Conservation (phyloP, 176 grass and related monocot species). For the Luzula sylvatica region DNA sequence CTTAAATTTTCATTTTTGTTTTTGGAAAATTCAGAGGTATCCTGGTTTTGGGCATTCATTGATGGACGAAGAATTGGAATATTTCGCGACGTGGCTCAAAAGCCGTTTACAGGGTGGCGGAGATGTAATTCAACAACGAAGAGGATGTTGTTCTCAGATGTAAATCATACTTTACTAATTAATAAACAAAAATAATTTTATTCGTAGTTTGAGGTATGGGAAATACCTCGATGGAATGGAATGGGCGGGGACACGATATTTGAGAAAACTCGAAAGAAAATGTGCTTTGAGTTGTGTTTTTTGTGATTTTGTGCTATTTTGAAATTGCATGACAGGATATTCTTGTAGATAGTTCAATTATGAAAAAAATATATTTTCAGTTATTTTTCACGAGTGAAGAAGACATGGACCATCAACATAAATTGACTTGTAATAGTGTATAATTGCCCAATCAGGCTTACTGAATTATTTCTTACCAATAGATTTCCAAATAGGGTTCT, state of each 20-base stretch:
- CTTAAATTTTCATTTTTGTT: too few species aligned
- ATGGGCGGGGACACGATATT: neutral
- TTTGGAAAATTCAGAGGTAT: slow-evolving; percentile 9
- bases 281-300: slow-evolving; percentile 9
- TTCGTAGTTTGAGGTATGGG: too few species aligned
- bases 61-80: slow-evolving; percentile 28
- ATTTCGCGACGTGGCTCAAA: slow-evolving; percentile 27
- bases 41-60: slow-evolving; percentile 24
- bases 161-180: neutral
- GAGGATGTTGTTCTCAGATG: slow-evolving; percentile 22
- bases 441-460: too few species aligned
- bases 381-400: neutral
- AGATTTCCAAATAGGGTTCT: too few species aligned
- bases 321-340: neutral
- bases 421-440: too few species aligned
- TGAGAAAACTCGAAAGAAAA: neutral
- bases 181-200: too few species aligned
- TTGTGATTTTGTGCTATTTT: slow-evolving; percentile 6
- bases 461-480: too few species aligned
- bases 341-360: slow-evolving; percentile 7
- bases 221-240: neutral
- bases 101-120: slow-evolving; percentile 12
- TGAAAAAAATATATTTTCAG: neutral
- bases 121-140: slow-evolving; percentile 10
- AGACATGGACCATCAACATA: too few species aligned